Conservation (phyloP, 1,139 yeast genomes). For the Blastobotrys indianensis region DNA sequence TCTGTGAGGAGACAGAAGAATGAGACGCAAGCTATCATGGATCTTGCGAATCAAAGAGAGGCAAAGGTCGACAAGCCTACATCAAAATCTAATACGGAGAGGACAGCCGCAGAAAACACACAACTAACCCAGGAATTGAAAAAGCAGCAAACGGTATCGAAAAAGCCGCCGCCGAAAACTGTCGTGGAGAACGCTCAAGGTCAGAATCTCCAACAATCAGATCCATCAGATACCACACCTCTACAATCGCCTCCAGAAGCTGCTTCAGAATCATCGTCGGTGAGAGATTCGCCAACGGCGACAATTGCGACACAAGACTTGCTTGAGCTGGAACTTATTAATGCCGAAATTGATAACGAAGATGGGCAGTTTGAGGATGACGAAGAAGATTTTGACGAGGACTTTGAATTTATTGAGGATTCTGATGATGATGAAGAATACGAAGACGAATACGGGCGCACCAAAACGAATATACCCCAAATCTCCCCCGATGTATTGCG, state of each 20-base stretch:
- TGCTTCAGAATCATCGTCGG: neutral
- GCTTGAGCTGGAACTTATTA: constrained; percentile 45
- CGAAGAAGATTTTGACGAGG: constrained; percentile 39
- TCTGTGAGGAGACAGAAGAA: constrained; percentile 25
- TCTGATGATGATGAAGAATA: constrained; percentile 35
- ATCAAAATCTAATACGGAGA: constrained; percentile 6
- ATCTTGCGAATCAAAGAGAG: constrained; percentile 14
- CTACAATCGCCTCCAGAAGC: constrained; percentile 12
- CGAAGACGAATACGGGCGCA: constrained; percentile 38
- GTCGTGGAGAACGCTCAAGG: too few relatives aligned
- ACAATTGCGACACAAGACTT: constrained; percentile 47
- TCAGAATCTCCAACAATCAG: too few relatives aligned
- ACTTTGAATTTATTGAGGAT: constrained; percentile 38
- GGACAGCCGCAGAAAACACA: neutral
- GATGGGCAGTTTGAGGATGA: constrained; percentile 37
- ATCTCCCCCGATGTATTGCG: constrained; percentile 6
- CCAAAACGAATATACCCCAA: constrained; percentile 34
- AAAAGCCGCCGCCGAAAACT: neutral
- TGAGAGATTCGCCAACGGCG: neutral
- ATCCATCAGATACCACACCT: constrained; percentile 4
- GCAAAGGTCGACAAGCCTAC: constrained; percentile 1
- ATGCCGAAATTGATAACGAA: constrained; percentile 47
- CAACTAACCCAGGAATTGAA: too few relatives aligned
- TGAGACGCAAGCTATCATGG: constrained; percentile 19
- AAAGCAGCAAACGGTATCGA: too few relatives aligned